Percentiles rank a stretch among this genome's conserved stretches.
Conservation (phyloP, 495 filamentous ascomycete genomes). For the Penicillium egyptiacum region DNA sequence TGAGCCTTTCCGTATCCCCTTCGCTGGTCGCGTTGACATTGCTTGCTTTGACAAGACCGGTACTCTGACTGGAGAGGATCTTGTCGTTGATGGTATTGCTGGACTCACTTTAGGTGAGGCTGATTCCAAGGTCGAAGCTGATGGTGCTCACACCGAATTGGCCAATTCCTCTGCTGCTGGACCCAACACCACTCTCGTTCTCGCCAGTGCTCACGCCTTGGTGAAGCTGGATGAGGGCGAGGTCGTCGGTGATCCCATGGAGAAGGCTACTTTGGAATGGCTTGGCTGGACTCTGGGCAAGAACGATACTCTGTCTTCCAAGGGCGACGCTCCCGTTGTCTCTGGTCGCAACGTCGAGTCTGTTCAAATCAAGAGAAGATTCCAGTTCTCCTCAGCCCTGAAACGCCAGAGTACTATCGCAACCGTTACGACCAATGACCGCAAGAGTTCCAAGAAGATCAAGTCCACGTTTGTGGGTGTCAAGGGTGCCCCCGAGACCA, state of each 20-base stretch:
- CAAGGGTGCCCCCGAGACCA: conserved; percentile 96
- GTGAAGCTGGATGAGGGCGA: conserved; percentile 97
- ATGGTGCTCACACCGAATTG: conserved; percentile 76
- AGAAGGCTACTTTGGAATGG: conserved; percentile 87
- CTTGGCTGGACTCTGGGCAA: conserved; percentile 89
- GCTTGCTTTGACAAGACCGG: conserved; percentile 99
- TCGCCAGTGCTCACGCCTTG: conserved; percentile 92
- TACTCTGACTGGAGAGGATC: conserved; percentile 92
- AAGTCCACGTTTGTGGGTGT: conserved; percentile 88
- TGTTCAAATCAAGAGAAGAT: conserved; percentile 92
- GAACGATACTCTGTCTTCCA: conserved; percentile 71
- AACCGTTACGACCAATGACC: conserved; percentile 66
- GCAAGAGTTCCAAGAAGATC: conserved; percentile 66
- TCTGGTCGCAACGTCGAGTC: conserved; percentile 50
- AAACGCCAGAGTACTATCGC: conserved; percentile 96
- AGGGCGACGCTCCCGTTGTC: conserved; percentile 47
- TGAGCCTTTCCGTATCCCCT: conserved; percentile 98
- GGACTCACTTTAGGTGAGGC: conserved; percentile 72
- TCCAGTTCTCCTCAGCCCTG: conserved; percentile 96
- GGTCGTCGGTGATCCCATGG: conserved; percentile 97
- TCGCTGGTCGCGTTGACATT: conserved; percentile 91
- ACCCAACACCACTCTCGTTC: conserved; percentile 83
- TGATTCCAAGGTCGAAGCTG: conserved; percentile 66
- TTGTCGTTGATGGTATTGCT: conserved; percentile 96
- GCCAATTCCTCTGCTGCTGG: conserved; percentile 62